These are phyloP conservation scores for Lanmaoa rubissima DNA, from an alignment of 768 basidiomycete species.

Conservation along the genomic window DNA sequence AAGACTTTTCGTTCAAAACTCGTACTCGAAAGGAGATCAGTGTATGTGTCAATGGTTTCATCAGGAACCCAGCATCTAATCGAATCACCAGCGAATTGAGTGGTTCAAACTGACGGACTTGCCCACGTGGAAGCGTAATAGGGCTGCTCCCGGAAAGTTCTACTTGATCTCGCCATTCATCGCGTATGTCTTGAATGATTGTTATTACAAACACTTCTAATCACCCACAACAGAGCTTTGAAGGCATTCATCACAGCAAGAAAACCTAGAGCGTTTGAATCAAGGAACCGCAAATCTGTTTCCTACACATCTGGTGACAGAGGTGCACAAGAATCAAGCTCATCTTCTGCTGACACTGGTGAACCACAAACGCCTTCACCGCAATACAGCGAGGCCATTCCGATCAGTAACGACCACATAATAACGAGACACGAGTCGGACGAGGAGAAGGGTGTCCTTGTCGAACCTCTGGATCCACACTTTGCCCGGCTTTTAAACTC, in stretches of 20 bases:
- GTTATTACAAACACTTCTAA: slow-evolving; percentile 4
- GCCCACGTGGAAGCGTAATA: slow-evolving; percentile 89
- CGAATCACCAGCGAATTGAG: slow-evolving; percentile 77
- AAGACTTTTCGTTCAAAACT: slow-evolving; percentile 87
- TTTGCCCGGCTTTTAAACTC: slow-evolving; percentile 66
- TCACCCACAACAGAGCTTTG: slow-evolving; percentile 30
- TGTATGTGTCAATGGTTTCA: slow-evolving; percentile 45
- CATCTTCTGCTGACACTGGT: slow-evolving; percentile 58
- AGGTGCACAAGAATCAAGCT: slow-evolving; percentile 60
- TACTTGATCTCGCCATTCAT: slow-evolving; percentile 97
- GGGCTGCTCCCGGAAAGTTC: slow-evolving; percentile 71
- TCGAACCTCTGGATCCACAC: slow-evolving; percentile 58
- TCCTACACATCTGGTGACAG: slow-evolving; percentile 28
- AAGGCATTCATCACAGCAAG: slow-evolving; percentile 67
- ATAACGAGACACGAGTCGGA: slow-evolving; percentile 33
- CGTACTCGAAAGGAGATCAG: slow-evolving; percentile 98
- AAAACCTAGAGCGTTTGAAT: slow-evolving; percentile 48
- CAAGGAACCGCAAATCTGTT: slow-evolving; percentile 36
- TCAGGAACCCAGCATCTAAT: slow-evolving; percentile 7
- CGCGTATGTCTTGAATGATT: slow-evolving; percentile 45
- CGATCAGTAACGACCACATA: slow-evolving; percentile 17
- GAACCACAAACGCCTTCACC: slow-evolving; percentile 68
- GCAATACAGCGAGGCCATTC: slow-evolving; percentile 44
- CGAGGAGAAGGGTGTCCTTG: slow-evolving; percentile 25
- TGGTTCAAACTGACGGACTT: slow-evolving; percentile 91